Conservation (phyloP, 164 flowering plant genomes). For the Vitis labrusca region DNA sequence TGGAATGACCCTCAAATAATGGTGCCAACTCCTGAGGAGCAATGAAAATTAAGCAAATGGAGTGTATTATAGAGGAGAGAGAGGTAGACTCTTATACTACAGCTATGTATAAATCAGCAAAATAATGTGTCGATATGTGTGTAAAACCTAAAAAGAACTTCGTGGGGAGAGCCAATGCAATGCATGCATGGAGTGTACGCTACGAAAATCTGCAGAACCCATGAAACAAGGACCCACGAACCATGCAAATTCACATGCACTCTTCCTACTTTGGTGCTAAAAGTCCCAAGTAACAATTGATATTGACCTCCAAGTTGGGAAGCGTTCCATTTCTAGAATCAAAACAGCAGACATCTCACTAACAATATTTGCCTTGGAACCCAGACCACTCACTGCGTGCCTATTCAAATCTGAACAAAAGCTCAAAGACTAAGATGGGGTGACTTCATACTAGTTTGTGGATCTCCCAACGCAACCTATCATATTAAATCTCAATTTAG, state of each 20-base stretch:
- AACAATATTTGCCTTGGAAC: neutral
- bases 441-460: too few species aligned
- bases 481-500: too few species aligned
- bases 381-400: too few species aligned
- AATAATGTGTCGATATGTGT: too few species aligned
- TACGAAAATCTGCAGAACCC: conserved; percentile 15
- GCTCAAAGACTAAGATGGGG: too few species aligned
- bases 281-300: neutral
- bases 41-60: too few species aligned
- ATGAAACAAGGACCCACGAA: conserved; percentile 13
- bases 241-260: conserved; percentile 20
- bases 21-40: too few species aligned
- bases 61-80: too few species aligned
- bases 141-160: neutral
- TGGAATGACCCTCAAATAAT: too few species aligned
- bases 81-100: neutral
- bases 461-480: too few species aligned
- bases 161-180: neutral
- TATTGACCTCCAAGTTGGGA: too few species aligned
- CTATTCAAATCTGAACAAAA: too few species aligned
- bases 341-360: conserved; percentile 5
- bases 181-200: conserved; percentile 31
- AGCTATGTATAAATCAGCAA: neutral
- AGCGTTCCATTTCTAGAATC: neutral
- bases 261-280: neutral